Base-by-base conservation (phyloP, 164 flowering plant genomes). In the Akebia trifoliata region DNA sequence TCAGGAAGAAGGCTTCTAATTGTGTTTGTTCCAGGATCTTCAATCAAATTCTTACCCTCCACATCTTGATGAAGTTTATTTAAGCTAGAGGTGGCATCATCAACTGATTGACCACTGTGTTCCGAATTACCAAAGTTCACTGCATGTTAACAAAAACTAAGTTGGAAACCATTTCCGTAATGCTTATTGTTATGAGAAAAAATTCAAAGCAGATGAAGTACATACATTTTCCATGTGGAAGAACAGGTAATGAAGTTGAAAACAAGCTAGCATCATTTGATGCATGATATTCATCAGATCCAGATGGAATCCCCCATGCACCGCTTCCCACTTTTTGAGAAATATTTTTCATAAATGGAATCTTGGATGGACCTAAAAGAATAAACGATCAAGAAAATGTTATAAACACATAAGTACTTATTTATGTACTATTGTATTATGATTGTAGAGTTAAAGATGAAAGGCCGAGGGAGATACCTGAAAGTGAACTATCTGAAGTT, bases 161-260 rank as follows among this genome's bases (percentile, higher is more conserved):
- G 62, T 17, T 1, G 6, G 7, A 12, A n/a, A n/a, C n/a, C n/a
- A n/a, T n/a, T n/a, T n/a, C n/a, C n/a, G n/a, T n/a, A n/a, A n/a
- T n/a, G n/a, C n/a, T n/a, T n/a, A n/a, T n/a, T n/a, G n/a, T n/a
- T n/a, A n/a, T n/a, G n/a, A n/a, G n/a, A n/a, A n/a, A n/a, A n/a
- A n/a, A n/a, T n/a, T n/a, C n/a, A n/a, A n/a, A n/a, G n/a, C n/a
- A n/a, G n/a, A n/a, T n/a, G n/a, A n/a, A 14, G 43, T 3, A 55
- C 82, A 34, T 79, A 90, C 99, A 58, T 59, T 90, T 90, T 53
- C 76, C 84, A 72, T 87, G 99, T 0, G 79, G 81, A 63, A 93
- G 75, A 74, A 87, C 93, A 65, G 99, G 99, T 56, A 93, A 72
- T 31, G 99, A 93, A 73, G 86, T 76, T 18, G 97, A 93, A 60